These are phyloP conservation scores for Fusarium neocosmosporiellum DNA, from an alignment of 2,329 filamentous ascomycete genomes.

Conservation along the genomic window DNA sequence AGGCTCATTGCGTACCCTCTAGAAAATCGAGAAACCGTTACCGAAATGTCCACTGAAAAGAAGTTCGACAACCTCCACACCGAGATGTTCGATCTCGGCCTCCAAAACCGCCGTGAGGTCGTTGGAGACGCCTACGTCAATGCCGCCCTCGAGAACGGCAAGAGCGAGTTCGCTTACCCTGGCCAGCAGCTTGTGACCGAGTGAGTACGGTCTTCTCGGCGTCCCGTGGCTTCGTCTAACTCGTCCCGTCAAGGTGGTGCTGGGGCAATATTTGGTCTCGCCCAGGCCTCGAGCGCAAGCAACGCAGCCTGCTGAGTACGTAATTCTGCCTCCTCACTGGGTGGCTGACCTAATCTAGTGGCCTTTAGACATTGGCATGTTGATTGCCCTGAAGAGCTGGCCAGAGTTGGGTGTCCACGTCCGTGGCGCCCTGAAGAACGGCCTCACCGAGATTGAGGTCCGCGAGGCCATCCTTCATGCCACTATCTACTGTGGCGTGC, in stretches of 20 bases:
- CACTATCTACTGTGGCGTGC: constrained; percentile 55
- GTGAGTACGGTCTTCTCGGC: not conserved
- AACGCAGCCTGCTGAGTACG: constrained; percentile 55
- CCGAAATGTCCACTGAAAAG: constrained; percentile 11
- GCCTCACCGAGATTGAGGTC: constrained; percentile 64
- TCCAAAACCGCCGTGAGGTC: constrained; percentile 68
- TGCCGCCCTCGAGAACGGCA: constrained; percentile 62
- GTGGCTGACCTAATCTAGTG: not conserved
- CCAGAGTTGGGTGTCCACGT: constrained; percentile 71
- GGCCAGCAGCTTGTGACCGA: constrained; percentile 73
- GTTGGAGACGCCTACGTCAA: constrained; percentile 70
- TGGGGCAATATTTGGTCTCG: constrained; percentile 73
- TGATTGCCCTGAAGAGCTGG: constrained; percentile 68
- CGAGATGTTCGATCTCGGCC: constrained; percentile 67
- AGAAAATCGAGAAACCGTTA: not conserved
- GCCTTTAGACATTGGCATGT: constrained; percentile 65
- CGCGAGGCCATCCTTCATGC: constrained; percentile 64
- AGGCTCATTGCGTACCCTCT: not conserved
- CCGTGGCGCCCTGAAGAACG: constrained; percentile 71
- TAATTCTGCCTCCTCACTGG: not conserved
- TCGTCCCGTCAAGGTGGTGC: constrained; percentile 45
- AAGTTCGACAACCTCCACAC: constrained; percentile 22
- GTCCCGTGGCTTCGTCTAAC: not conserved
- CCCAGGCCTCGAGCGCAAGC: constrained; percentile 70
- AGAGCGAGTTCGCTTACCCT: constrained; percentile 64